A percentile compares a stretch with the other conserved stretches of the same genome.
Conservation (phyloP, 352 stramenopile genomes). For the Pythium aphanidermatum region DNA sequence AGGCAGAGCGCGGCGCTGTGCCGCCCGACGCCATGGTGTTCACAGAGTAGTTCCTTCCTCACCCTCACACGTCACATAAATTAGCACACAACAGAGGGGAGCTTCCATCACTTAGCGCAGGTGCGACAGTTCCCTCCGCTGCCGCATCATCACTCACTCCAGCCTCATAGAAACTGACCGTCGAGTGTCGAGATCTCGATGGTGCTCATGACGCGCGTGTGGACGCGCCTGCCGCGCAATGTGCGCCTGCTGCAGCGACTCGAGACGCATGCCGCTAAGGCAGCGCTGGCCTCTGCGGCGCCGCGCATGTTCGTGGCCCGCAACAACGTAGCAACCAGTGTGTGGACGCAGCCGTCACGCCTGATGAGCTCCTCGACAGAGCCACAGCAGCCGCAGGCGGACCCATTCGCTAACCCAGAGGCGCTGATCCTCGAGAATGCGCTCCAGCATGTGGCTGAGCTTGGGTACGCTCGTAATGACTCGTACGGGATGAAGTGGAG, state of each 20-base stretch:
- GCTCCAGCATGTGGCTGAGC: conserved; percentile 33
- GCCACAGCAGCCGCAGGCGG: neutral
- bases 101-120: conserved; percentile 9
- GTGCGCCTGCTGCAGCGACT: conserved; percentile 3
- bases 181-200: too few relatives aligned
- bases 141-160: too few relatives aligned
- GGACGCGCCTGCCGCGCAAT: conserved; percentile 2
- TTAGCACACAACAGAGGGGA: neutral
- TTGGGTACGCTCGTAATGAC: conserved; percentile 49
- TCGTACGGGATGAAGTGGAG: too few relatives aligned
- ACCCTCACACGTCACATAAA: conserved; percentile 20
- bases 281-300: neutral
- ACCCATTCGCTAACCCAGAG: conserved; percentile 34
- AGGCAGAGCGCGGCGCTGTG: conserved; percentile 38
- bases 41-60: neutral
- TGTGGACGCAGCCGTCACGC: neutral
- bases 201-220: conserved; percentile 6
- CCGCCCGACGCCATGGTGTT: conserved; percentile 40
- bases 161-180: too few relatives aligned
- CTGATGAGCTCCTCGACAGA: conserved; percentile 4
- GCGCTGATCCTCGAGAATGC: conserved; percentile 47
- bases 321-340: neutral
- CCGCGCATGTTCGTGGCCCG: conserved; percentile 1
- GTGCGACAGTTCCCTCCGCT: too few relatives aligned
- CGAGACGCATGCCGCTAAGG: conserved; percentile 2